Conservation (phyloP, 352 stramenopile species). For the Phytophthora lateralis region DNA sequence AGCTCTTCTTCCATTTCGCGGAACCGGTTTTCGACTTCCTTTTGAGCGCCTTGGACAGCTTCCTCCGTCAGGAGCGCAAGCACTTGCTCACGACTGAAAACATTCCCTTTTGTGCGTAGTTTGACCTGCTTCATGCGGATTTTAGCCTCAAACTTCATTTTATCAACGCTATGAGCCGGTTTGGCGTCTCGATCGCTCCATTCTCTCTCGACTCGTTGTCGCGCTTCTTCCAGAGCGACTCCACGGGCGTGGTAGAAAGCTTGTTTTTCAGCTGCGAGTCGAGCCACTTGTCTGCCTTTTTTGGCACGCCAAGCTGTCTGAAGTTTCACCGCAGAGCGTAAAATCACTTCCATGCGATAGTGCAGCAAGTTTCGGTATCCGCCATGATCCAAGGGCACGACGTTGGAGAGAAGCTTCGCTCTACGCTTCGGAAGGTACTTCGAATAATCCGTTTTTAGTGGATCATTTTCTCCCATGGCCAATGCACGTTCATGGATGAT, state of each 20-base stretch:
- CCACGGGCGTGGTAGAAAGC: slow-evolving; percentile 90
- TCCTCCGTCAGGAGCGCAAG: slow-evolving; percentile 85
- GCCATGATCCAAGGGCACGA: slow-evolving; percentile 89
- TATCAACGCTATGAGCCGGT: slow-evolving; percentile 75
- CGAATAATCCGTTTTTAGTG: slow-evolving; percentile 92
- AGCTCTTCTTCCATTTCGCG: slow-evolving; percentile 89
- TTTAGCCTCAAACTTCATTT: slow-evolving; percentile 95
- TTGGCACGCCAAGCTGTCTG: slow-evolving; percentile 85
- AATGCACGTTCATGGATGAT: slow-evolving; percentile 89
- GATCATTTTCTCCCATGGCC: slow-evolving; percentile 91
- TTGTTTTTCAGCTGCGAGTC: slow-evolving; percentile 80
- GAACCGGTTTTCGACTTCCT: slow-evolving; percentile 84
- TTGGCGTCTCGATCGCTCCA: slow-evolving; percentile 79
- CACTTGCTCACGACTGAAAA: slow-evolving; percentile 80
- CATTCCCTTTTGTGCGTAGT: slow-evolving; percentile 84
- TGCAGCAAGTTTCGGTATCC: slow-evolving; percentile 87
- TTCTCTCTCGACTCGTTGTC: slow-evolving; percentile 62
- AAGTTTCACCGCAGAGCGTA: slow-evolving; percentile 75
- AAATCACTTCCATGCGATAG: slow-evolving; percentile 73
- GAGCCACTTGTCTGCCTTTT: slow-evolving; percentile 70
- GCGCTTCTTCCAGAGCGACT: slow-evolving; percentile 71
- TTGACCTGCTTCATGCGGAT: slow-evolving; percentile 94
- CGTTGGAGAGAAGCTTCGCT: slow-evolving; percentile 78
- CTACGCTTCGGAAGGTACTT: slow-evolving; percentile 86
- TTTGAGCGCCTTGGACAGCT: slow-evolving; percentile 74